A percentile compares a stretch with the other conserved stretches of the same genome.
These are phyloP conservation scores for Geranium brycei DNA, from an alignment of 345 rosid species.

Conservation along the genomic window DNA sequence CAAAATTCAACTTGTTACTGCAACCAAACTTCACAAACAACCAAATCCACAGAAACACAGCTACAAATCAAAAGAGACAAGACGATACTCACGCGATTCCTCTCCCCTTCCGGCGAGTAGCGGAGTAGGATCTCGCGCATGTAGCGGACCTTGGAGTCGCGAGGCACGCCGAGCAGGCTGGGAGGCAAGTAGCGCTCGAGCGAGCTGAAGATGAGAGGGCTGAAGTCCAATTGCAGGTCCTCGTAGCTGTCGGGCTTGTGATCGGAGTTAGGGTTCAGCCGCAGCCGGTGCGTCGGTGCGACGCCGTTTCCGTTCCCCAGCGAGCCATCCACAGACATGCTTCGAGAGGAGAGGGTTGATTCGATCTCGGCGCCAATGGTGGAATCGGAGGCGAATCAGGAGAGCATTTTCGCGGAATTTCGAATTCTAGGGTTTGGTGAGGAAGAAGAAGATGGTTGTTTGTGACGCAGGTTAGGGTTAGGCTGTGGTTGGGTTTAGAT, in stretches of 20 bases:
- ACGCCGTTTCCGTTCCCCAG: neutral
- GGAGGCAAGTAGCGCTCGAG: slow-evolving; percentile 74
- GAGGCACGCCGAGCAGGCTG: slow-evolving; percentile 31
- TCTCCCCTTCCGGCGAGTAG: slow-evolving; percentile 69
- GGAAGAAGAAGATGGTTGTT: neutral
- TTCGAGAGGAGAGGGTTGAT: neutral
- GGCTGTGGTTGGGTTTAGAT: neutral
- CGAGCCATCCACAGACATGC: neutral
- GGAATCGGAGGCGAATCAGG: neutral
- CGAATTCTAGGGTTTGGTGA: neutral
- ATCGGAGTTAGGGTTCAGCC: slow-evolving; percentile 42
- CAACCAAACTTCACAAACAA: neutral
- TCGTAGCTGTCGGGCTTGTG: slow-evolving; percentile 75
- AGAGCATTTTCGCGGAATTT: neutral
- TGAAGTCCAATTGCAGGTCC: slow-evolving; percentile 54
- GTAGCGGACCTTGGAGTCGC: slow-evolving; percentile 44
- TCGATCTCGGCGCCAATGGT: neutral
- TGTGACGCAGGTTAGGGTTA: neutral
- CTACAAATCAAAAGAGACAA: neutral
- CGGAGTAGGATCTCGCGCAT: slow-evolving; percentile 58
- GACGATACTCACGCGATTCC: slow-evolving; percentile 41
- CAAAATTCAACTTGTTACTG: neutral
- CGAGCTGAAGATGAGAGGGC: slow-evolving; percentile 62
- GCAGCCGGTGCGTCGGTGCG: slow-evolving; percentile 19
- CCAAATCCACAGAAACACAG: neutral